Evolutionary conservation across 2,329 filamentous ascomycete species (phyloP), one percentile per base, ranked within the genome.

Genomic region (Meredithiella fracta): DNA sequence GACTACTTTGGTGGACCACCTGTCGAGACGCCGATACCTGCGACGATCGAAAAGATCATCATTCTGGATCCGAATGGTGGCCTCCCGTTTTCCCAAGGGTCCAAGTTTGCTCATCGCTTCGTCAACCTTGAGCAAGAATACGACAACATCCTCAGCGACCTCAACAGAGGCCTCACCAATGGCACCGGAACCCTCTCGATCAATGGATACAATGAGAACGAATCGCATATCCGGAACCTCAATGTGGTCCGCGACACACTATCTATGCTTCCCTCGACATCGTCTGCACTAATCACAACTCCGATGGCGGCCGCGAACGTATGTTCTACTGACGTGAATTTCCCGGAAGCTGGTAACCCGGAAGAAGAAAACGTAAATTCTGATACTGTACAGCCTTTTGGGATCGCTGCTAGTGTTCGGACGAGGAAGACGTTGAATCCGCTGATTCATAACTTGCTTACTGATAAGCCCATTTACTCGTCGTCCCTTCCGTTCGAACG

Each of bases 91-190:
- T 66, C 75, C 62, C 66, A 66, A 3, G 66, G 65, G 23, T 64
- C 66, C 1, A 65, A 65, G 1, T 63, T 66, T 20, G 65, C 65
- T 31, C 70, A 73, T 55, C 64, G 70, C 37, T 97, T 96, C 65
- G 79, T 98, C 65, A 98, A 98, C 63, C 75, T 98, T 57, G 85
- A 94, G 64, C 89, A 97, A 64, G 91, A 98, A 65, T 95, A 85
- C 61, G 72, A 78, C 1, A 70, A 77, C 25, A 78, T 88, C 61
- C 72, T 94, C 25, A 63, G 66, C 52, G 60, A 71, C 63, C 68
- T 40, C 65, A 69, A 62, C 58, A 60, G 53, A 59, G 61, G 54
- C 9, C 26, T 59, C 55, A 54, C 64, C 54, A 60, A 63, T 59
- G 31, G 31, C 15, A 50, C 42, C 31, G 29, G 66, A 29, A 37